Evolutionary conservation across 768 basidiomycete species (phyloP).

Genomic region (Pholiota conissans): DNA sequence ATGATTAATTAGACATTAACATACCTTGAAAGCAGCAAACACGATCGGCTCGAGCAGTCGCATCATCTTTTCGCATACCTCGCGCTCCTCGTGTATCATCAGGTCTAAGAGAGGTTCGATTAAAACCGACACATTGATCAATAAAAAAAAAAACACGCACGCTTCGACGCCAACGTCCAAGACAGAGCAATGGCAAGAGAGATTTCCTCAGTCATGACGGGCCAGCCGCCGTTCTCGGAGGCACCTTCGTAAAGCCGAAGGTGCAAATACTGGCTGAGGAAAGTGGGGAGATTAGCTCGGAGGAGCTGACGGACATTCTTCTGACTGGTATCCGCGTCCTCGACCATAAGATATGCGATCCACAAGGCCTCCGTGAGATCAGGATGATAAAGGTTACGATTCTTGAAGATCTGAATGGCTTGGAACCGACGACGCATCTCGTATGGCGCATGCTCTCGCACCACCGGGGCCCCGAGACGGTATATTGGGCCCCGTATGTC

Average conservation of each 20-base stretch:
- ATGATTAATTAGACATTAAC: slow-evolving; percentile 19
- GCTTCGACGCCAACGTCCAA: slow-evolving; percentile 44
- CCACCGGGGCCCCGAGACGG: slow-evolving; percentile 31
- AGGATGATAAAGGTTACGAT: slow-evolving; percentile 33
- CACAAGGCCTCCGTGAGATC: slow-evolving; percentile 46
- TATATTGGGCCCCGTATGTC: slow-evolving; percentile 42
- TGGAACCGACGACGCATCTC: slow-evolving; percentile 48
- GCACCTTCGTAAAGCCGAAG: slow-evolving; percentile 37
- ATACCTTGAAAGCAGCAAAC: slow-evolving; percentile 49
- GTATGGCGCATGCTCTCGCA: slow-evolving; percentile 32
- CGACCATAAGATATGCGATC: slow-evolving; percentile 56
- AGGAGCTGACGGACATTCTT: slow-evolving; percentile 48
- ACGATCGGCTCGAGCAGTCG: slow-evolving; percentile 43
- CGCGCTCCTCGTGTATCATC: slow-evolving; percentile 32
- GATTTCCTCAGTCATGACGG: slow-evolving; percentile 43
- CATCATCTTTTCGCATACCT: slow-evolving; percentile 32
- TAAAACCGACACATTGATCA: background rate
- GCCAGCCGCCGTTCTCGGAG: slow-evolving; percentile 46
- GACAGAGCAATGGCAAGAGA: slow-evolving; percentile 46
- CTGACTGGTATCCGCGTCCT: slow-evolving; percentile 48
- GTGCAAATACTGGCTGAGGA: slow-evolving; percentile 41
- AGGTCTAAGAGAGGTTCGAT: slow-evolving; percentile 24
- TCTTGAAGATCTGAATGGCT: slow-evolving; percentile 46
- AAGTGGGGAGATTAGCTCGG: slow-evolving; percentile 40
- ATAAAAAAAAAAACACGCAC: slow-evolving; percentile 25